These are phyloP conservation scores for Phytophthora lateralis DNA, from an alignment of 352 stramenopile species.

Conservation along the genomic window DNA sequence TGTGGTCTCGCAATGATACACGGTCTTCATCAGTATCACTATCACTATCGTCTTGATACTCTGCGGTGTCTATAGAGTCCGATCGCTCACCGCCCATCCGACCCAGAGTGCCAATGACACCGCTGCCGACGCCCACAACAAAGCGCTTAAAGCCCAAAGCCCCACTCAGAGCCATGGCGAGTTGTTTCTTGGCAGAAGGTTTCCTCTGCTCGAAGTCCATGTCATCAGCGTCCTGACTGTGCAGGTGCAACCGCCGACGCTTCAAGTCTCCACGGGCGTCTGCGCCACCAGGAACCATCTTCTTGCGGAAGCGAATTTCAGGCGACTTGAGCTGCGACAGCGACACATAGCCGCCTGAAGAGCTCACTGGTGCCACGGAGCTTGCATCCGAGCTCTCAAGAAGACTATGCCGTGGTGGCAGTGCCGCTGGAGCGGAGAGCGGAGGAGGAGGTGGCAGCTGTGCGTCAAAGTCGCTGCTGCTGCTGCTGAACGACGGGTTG, in stretches of 20 bases:
- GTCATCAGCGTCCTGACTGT: slow-evolving; percentile 41
- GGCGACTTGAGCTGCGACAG: slow-evolving; percentile 75
- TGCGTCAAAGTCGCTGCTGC: slow-evolving; percentile 33
- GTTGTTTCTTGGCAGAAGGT: slow-evolving; percentile 36
- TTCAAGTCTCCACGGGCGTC: slow-evolving; percentile 65
- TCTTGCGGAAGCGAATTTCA: slow-evolving; percentile 74
- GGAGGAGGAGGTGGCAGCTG: slow-evolving; percentile 20
- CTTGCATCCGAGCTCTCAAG: slow-evolving; percentile 17
- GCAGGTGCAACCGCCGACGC: slow-evolving; percentile 51
- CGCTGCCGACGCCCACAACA: slow-evolving; percentile 37
- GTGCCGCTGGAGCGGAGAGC: slow-evolving; percentile 19
- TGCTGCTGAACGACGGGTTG: slow-evolving; percentile 27
- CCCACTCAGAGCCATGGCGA: slow-evolving; percentile 35
- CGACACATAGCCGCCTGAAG: slow-evolving; percentile 71
- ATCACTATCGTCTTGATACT: slow-evolving; percentile 39
- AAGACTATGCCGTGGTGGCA: slow-evolving; percentile 25
- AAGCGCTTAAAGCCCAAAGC: slow-evolving; percentile 41
- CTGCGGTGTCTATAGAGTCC: slow-evolving; percentile 37
- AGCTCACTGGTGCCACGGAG: slow-evolving; percentile 39
- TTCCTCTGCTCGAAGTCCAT: slow-evolving; percentile 30
- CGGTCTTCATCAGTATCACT: slow-evolving; percentile 46
- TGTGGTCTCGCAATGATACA: slow-evolving; percentile 21
- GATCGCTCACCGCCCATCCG: slow-evolving; percentile 35
- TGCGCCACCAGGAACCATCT: slow-evolving; percentile 35
- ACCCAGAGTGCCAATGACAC: slow-evolving; percentile 35